A percentile compares a stretch with the other conserved stretches of the same genome.
These are phyloP conservation scores for Leccinum truebloodii DNA, from an alignment of 768 basidiomycete species.

Conservation along the genomic window DNA sequence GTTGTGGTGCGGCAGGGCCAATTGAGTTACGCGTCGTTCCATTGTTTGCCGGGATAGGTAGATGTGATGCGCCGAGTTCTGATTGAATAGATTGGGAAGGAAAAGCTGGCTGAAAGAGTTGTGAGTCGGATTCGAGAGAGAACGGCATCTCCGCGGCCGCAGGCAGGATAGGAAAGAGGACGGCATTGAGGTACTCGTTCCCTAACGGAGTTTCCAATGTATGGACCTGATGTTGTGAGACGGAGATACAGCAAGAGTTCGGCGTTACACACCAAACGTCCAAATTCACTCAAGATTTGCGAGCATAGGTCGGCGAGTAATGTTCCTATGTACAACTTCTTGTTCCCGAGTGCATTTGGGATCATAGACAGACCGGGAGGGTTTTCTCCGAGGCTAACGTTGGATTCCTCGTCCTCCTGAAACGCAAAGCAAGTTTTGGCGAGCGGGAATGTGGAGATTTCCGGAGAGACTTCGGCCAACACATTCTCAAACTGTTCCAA, in stretches of 20 bases:
- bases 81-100: conserved; percentile 56
- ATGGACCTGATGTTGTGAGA: conserved; percentile 54
- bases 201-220: conserved; percentile 81
- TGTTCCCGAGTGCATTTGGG: conserved; percentile 84
- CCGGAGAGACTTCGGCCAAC: conserved; percentile 66
- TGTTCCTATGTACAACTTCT: conserved; percentile 84
- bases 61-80: conserved; percentile 41
- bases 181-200: conserved; percentile 80
- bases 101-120: conserved; percentile 44
- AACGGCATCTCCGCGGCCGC: conserved; percentile 60
- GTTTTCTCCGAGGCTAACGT: conserved; percentile 55
- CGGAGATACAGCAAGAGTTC: background rate
- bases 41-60: conserved; percentile 29
- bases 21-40: conserved; percentile 55
- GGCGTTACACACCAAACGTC: conserved; percentile 65
- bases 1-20: conserved; percentile 40
- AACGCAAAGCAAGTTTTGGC: conserved; percentile 85
- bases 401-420: conserved; percentile 58
- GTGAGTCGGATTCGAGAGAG: conserved; percentile 49
- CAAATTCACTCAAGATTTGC: conserved; percentile 82
- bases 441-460: conserved; percentile 69
- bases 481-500: conserved; percentile 66
- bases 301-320: conserved; percentile 89
- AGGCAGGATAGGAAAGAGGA: conserved; percentile 63
- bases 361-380: conserved; percentile 73